Evolutionary conservation across 768 basidiomycete genomes (phyloP).

Genomic region (Amanita fuliginea): DNA sequence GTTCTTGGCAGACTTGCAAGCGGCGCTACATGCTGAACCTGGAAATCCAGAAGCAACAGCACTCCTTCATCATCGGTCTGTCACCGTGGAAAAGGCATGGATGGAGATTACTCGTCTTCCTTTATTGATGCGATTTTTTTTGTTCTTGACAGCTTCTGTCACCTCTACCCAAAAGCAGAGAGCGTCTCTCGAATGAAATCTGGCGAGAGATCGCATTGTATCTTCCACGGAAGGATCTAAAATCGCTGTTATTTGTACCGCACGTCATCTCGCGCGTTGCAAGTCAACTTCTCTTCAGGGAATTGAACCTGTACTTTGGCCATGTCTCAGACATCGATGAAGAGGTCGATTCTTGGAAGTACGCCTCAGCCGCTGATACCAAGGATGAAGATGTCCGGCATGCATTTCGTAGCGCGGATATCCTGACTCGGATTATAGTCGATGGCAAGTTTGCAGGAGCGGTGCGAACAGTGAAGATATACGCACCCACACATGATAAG

Average conservation of each 20-base stretch:
- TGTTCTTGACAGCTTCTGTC: slow-evolving; percentile 21
- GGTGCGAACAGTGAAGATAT: slow-evolving; percentile 48
- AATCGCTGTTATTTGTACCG: slow-evolving; percentile 50
- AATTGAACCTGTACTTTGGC: slow-evolving; percentile 54
- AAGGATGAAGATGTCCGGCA: slow-evolving; percentile 36
- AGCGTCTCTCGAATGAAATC: slow-evolving; percentile 55
- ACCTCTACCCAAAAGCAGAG: slow-evolving; percentile 31
- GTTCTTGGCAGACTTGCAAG: slow-evolving; percentile 50
- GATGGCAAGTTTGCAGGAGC: slow-evolving; percentile 48
- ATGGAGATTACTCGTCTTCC: neutral
- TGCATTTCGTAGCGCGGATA: slow-evolving; percentile 59
- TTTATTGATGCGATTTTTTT: neutral
- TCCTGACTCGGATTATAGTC: slow-evolving; percentile 54
- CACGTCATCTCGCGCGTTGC: slow-evolving; percentile 60
- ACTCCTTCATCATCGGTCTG: slow-evolving; percentile 43
- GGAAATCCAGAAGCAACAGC: slow-evolving; percentile 60
- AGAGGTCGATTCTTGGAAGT: slow-evolving; percentile 9
- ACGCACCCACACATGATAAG: slow-evolving; percentile 36
- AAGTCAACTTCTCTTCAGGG: slow-evolving; percentile 53
- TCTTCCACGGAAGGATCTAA: slow-evolving; percentile 55
- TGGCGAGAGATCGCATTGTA: slow-evolving; percentile 60
- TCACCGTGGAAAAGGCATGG: slow-evolving; percentile 46
- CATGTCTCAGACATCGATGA: slow-evolving; percentile 14
- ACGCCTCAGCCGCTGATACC: slow-evolving; percentile 9
- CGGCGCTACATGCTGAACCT: slow-evolving; percentile 52